Evolutionary conservation across 1,284 basidiomycete species (phyloP), one percentile per base, ranked within the genome.

Genomic region (Ceratobasidium sp.): DNA sequence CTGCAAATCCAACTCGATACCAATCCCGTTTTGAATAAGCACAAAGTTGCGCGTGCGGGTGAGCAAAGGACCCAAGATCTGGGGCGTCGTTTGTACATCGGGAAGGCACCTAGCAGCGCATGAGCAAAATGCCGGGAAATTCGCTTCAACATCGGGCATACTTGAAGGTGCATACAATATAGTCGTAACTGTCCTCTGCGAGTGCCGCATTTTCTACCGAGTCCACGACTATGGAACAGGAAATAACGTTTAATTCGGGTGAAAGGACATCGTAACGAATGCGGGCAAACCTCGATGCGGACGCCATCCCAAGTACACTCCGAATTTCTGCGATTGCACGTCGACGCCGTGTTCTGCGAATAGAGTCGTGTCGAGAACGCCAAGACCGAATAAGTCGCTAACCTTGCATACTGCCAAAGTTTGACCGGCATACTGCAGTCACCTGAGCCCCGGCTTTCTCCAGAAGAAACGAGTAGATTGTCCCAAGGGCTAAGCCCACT

Each of bases 1-100:
- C 43, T 76, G 75, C 13, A 81, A 74, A 42, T 77, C 79, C 62
- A 77, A 75, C 65, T 81, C 78, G 47, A 81, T 79, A 2, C 80
- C 80, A 60, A 82, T 77, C 3, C 80, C 81, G 72, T 82, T 82
- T 72, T 80, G 78, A 42, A 81, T 75, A 17, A 80, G 74, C 8
- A 80, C 77, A 68, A 80, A 77, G 4, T 77, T 68, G 13, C 75
- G 73, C 12, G 73, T 68, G 15, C 70, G 49, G 31, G 50, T 13
- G 13, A 80, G 70, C 0, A 80, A 69, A 0, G 79, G 78, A 7
- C 70, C 65, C 34, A 80, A 74, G 7, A 80, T 70, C 4, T 72
- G 50, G 8, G 78, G 74, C 15, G 79, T 80, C 12, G 76, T 71
- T 27, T 72, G 71, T 38, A 80, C 70, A 64, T 80, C 79, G 2